These are phyloP conservation scores for Barnettozyma populi DNA, from an alignment of 805 yeast species.

Conservation along the genomic window DNA sequence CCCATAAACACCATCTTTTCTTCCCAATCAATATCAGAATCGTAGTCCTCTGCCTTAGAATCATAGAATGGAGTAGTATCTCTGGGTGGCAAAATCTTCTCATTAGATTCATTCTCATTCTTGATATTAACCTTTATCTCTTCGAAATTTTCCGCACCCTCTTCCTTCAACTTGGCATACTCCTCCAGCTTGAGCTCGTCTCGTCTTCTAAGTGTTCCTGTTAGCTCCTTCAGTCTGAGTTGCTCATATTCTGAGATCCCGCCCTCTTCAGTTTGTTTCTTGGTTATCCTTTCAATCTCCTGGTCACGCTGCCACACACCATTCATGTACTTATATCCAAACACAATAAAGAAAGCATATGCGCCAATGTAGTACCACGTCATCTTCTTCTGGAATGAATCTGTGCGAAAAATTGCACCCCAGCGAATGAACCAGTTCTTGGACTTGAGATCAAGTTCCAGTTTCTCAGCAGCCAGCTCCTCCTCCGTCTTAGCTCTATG, in stretches of 20 bases:
- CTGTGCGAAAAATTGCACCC: constrained; percentile 50
- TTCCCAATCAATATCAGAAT: constrained; percentile 63
- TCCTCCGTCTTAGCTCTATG: constrained; percentile 27
- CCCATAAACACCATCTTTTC: constrained; percentile 41
- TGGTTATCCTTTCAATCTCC: constrained; percentile 42
- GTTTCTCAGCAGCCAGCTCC: constrained; percentile 27
- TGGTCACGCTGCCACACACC: constrained; percentile 61
- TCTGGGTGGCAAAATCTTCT: constrained; percentile 54
- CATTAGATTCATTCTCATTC: constrained; percentile 30
- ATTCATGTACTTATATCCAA: constrained; percentile 61
- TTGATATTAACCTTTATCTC: constrained; percentile 25
- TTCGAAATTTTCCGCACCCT: constrained; percentile 29
- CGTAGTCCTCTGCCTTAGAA: constrained; percentile 72
- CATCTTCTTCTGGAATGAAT: constrained; percentile 54
- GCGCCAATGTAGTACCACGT: constrained; percentile 60
- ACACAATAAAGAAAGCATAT: constrained; percentile 48
- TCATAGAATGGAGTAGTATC: constrained; percentile 84
- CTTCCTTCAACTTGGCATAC: constrained; percentile 47
- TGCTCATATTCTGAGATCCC: constrained; percentile 53
- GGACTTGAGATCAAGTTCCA: constrained; percentile 31
- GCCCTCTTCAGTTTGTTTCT: constrained; percentile 29
- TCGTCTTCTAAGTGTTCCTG: constrained; percentile 55
- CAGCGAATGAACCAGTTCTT: constrained; percentile 36
- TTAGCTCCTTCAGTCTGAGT: constrained; percentile 54
- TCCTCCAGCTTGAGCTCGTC: constrained; percentile 56